A percentile compares a stretch with the other conserved stretches of the same genome.
These are phyloP conservation scores for Rosa multiflora DNA, from an alignment of 306 rosid genomes.

Conservation along the genomic window DNA sequence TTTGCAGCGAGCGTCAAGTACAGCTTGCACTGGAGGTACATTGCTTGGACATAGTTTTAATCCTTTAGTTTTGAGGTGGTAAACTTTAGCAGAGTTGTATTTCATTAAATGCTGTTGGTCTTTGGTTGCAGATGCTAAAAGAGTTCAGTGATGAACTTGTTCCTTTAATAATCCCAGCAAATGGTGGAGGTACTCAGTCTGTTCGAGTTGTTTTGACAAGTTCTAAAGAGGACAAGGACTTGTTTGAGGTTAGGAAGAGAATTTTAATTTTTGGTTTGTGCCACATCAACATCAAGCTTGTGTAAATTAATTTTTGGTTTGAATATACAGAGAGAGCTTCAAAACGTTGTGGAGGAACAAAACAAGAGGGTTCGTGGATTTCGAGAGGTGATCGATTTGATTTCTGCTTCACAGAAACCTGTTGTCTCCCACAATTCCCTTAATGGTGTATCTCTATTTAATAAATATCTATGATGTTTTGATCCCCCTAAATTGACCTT, in stretches of 20 bases:
- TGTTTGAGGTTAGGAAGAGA: conserved; percentile 54
- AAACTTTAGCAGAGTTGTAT: conserved; percentile 3
- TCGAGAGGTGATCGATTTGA: conserved; percentile 95
- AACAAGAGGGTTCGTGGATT: conserved; percentile 73
- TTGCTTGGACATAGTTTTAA: conserved; percentile 18
- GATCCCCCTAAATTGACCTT: conserved; percentile 13
- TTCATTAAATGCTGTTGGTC: background rate
- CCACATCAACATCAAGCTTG: conserved; percentile 8
- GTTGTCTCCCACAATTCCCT: conserved; percentile 85
- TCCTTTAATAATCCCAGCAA: conserved; percentile 53
- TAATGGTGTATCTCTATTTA: conserved; percentile 67
- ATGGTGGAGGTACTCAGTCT: conserved; percentile 54
- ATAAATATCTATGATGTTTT: conserved; percentile 26
- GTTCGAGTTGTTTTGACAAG: conserved; percentile 59
- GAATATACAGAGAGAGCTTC: conserved; percentile 58
- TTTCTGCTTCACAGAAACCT: conserved; percentile 97
- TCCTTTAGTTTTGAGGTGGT: conserved; percentile 11
- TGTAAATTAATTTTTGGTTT: conserved; percentile 16
- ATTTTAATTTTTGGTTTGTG: conserved; percentile 3
- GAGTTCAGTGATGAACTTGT: conserved; percentile 65
- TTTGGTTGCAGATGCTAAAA: conserved; percentile 56
- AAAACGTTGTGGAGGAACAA: conserved; percentile 54
- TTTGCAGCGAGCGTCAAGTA: conserved; percentile 80
- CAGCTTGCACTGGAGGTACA: conserved; percentile 73
- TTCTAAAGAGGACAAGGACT: conserved; percentile 74